phyloP scores from a whole-genome alignment of 2,329 filamentous ascomycete species.

The Madurella fahalii region DNA sequence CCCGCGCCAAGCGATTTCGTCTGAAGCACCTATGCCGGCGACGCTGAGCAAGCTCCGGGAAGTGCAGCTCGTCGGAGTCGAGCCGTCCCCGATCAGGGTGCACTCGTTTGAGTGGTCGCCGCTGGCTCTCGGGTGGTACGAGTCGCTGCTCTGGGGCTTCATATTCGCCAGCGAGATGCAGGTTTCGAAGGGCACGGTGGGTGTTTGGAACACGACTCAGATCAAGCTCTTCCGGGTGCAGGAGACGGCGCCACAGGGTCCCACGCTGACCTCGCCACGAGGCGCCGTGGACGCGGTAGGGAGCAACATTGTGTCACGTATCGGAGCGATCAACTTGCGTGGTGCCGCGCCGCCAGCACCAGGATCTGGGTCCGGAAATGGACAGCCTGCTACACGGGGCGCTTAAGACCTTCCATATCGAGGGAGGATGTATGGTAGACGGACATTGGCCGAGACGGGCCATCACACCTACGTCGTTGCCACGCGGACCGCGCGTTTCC shows the following conservation, averaged over 20 bases:
- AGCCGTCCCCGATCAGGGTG: slow-evolving; percentile 68
- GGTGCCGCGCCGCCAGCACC: slow-evolving; percentile 34
- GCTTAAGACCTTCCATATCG: background rate
- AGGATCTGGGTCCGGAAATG: background rate
- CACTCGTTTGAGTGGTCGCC: slow-evolving; percentile 95
- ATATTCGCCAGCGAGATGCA: slow-evolving; percentile 90
- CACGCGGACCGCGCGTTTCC: too few relatives aligned
- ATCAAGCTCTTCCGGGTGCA: slow-evolving; percentile 89
- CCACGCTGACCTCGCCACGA: slow-evolving; percentile 76
- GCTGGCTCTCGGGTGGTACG: slow-evolving; percentile 89
- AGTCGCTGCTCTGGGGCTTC: slow-evolving; percentile 89
- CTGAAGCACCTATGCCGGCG: slow-evolving; percentile 41
- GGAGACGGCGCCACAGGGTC: slow-evolving; percentile 73
- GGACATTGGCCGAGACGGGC: background rate
- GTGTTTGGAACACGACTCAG: slow-evolving; percentile 87
- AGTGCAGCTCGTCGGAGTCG: slow-evolving; percentile 65
- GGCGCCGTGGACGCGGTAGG: slow-evolving; percentile 93
- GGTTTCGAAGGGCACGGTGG: slow-evolving; percentile 78
- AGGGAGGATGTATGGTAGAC: background rate
- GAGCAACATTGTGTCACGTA: slow-evolving; percentile 80
- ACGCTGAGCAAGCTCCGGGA: slow-evolving; percentile 53
- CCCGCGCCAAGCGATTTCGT: slow-evolving; percentile 45
- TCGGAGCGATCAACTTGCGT: slow-evolving; percentile 74
- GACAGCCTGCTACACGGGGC: background rate
- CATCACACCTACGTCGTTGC: too few relatives aligned